phyloP scores from a whole-genome alignment of 1,284 basidiomycete species.

The Mycena citricolor region DNA sequence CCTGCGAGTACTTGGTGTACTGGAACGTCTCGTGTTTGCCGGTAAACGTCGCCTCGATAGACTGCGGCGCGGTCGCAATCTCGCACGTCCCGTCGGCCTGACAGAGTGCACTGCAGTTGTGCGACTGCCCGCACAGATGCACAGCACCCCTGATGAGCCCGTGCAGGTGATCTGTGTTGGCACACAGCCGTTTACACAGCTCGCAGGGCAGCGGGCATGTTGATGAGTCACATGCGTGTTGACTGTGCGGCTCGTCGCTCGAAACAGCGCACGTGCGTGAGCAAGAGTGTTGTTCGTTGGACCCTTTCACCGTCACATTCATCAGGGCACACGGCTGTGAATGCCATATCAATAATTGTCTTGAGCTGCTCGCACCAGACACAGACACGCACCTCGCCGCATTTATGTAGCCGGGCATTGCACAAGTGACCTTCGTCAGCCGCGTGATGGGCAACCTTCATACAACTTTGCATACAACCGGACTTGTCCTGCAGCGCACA shows the following conservation, averaged over 20 bases:
- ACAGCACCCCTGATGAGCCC: constrained; percentile 39
- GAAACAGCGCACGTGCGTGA: constrained; percentile 37
- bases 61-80: constrained; percentile 56
- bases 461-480: constrained; percentile 50
- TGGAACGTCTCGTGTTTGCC: constrained; percentile 50
- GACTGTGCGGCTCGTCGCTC: constrained; percentile 46
- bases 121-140: constrained; percentile 62
- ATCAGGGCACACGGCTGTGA: constrained; percentile 48
- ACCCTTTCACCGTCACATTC: constrained; percentile 31
- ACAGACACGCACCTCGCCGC: constrained; percentile 45
- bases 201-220: constrained; percentile 54
- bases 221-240: constrained; percentile 49
- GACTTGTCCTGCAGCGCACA: constrained; percentile 43
- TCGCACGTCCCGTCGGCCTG: constrained; percentile 50
- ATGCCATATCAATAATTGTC: neutral
- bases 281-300: constrained; percentile 40
- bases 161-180: constrained; percentile 51
- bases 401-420: constrained; percentile 52
- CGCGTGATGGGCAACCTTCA: constrained; percentile 39
- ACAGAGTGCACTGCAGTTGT: constrained; percentile 46
- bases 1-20: constrained; percentile 44
- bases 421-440: constrained; percentile 50
- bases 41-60: constrained; percentile 57
- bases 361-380: neutral
- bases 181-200: constrained; percentile 54